phyloP scores from a whole-genome alignment of 352 stramenopile species.

The Aphanomyces cochlioides region DNA sequence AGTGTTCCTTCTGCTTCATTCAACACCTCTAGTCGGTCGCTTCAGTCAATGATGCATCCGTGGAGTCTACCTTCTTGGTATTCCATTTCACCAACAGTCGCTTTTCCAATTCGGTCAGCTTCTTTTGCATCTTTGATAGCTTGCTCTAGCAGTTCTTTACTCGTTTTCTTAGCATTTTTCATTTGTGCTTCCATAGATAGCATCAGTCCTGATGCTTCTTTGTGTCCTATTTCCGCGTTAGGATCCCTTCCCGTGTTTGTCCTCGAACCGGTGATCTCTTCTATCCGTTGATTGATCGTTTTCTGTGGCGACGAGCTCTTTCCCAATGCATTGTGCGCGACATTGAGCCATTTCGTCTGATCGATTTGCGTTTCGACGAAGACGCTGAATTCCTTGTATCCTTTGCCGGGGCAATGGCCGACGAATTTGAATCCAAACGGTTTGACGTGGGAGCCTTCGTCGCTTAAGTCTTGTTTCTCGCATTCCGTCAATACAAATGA shows the following conservation, averaged over 20 bases:
- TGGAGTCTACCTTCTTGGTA: slow-evolving; percentile 44
- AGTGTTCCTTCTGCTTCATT: slow-evolving; percentile 63
- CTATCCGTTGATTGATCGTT: slow-evolving; percentile 4
- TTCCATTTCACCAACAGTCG: slow-evolving; percentile 70
- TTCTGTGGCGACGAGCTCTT: slow-evolving; percentile 12
- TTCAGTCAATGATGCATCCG: too few species aligned
- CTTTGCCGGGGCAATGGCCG: slow-evolving; percentile 65
- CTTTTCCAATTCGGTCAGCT: slow-evolving; percentile 60
- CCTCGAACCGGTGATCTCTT: not conserved
- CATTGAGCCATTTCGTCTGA: slow-evolving; percentile 75
- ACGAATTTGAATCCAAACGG: slow-evolving; percentile 84
- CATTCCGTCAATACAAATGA: slow-evolving; percentile 73
- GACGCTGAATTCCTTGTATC: slow-evolving; percentile 77
- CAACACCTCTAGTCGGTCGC: slow-evolving; percentile 49
- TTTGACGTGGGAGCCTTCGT: slow-evolving; percentile 63
- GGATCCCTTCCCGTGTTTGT: not conserved
- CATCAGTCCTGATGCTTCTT: slow-evolving; percentile 19
- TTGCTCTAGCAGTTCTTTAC: slow-evolving; percentile 62
- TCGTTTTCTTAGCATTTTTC: slow-evolving; percentile 53
- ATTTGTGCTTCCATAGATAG: slow-evolving; percentile 62
- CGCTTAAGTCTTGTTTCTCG: slow-evolving; percentile 74
- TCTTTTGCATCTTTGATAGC: slow-evolving; percentile 69
- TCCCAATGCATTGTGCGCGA: slow-evolving; percentile 64
- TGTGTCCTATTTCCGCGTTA: slow-evolving; percentile 29
- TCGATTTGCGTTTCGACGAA: slow-evolving; percentile 63